Conservation (phyloP, 1,139 yeast species). For the Pichia sp. region DNA sequence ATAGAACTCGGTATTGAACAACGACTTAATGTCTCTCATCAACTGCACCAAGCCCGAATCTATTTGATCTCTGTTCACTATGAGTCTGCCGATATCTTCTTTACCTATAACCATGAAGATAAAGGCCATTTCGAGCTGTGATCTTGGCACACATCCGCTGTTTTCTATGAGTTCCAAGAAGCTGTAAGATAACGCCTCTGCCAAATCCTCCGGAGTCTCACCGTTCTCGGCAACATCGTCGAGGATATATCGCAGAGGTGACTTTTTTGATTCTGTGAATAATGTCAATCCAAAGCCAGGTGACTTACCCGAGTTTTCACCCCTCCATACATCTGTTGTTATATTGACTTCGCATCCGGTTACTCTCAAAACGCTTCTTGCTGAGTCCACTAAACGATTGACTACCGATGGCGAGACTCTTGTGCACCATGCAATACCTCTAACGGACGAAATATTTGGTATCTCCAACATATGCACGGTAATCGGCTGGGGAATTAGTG, state of each 20-base stretch:
- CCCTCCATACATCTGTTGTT: conserved; percentile 95
- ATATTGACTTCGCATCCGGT: conserved; percentile 90
- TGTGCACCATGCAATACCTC: conserved; percentile 95
- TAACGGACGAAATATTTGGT: conserved; percentile 69
- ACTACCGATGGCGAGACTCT: conserved; percentile 94
- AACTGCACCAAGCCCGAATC: conserved; percentile 62
- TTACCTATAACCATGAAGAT: conserved; percentile 87
- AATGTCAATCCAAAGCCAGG: conserved; percentile 94
- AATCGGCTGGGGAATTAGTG: conserved; percentile 76
- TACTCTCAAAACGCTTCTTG: conserved; percentile 64
- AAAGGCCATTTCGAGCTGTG: conserved; percentile 64
- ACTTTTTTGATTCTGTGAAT: conserved; percentile 86
- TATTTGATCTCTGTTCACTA: conserved; percentile 65
- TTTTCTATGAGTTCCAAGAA: conserved; percentile 69
- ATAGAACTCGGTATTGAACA: conserved; percentile 78
- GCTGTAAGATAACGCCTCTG: conserved; percentile 68
- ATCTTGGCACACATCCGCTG: conserved; percentile 72
- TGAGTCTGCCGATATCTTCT: conserved; percentile 89
- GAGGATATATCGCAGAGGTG: conserved; percentile 73
- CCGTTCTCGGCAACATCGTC: conserved; percentile 83
- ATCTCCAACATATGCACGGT: conserved; percentile 81
- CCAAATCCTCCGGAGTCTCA: conserved; percentile 82
- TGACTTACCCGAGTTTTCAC: conserved; percentile 89
- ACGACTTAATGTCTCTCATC: conserved; percentile 69
- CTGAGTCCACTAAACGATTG: conserved; percentile 83